Percentiles rank a stretch among this genome's conserved stretches.
phyloP scores from a whole-genome alignment of 495 filamentous ascomycete species.

The Rhizodiscina lignyota region DNA sequence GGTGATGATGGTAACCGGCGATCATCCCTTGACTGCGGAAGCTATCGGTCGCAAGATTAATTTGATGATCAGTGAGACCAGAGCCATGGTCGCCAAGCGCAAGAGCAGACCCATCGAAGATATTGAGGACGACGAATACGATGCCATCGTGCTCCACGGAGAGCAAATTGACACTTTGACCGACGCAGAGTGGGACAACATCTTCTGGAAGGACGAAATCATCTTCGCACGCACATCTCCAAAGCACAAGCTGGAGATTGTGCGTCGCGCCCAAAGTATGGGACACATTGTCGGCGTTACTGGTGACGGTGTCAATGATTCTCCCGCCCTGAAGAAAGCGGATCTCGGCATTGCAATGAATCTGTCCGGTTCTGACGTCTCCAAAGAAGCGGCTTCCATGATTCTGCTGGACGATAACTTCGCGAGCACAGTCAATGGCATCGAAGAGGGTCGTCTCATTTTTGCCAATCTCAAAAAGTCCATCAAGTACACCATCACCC shows the following conservation, averaged over 20 bases:
- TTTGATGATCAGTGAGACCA: too few relatives aligned
- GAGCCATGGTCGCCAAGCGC: too few relatives aligned
- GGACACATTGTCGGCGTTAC: too few relatives aligned
- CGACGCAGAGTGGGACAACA: conserved; percentile 43
- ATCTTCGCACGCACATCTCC: too few relatives aligned
- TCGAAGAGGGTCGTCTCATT: conserved; percentile 55
- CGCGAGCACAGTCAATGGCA: conserved; percentile 57
- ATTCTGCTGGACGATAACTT: conserved; percentile 71
- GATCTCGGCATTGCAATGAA: conserved; percentile 76
- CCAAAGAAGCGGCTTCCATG: conserved; percentile 63
- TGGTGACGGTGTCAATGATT: conserved; percentile 72
- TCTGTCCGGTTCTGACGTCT: conserved; percentile 53
- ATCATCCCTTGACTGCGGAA: conserved; percentile 38
- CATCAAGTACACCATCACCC: too few relatives aligned
- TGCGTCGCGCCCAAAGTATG: too few relatives aligned
- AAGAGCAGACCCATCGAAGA: too few relatives aligned
- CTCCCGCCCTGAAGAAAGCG: conserved; percentile 56
- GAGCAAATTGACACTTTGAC: too few relatives aligned
- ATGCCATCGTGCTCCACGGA: too few relatives aligned
- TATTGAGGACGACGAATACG: too few relatives aligned
- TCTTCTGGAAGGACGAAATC: too few relatives aligned
- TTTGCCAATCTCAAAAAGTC: conserved; percentile 69
- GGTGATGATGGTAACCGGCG: conserved; percentile 44
- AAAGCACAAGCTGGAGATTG: too few relatives aligned
- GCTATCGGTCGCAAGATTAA: conserved; percentile 37